Conservation (phyloP, 2,329 filamentous ascomycete species). For the Anthostomella pinea region DNA sequence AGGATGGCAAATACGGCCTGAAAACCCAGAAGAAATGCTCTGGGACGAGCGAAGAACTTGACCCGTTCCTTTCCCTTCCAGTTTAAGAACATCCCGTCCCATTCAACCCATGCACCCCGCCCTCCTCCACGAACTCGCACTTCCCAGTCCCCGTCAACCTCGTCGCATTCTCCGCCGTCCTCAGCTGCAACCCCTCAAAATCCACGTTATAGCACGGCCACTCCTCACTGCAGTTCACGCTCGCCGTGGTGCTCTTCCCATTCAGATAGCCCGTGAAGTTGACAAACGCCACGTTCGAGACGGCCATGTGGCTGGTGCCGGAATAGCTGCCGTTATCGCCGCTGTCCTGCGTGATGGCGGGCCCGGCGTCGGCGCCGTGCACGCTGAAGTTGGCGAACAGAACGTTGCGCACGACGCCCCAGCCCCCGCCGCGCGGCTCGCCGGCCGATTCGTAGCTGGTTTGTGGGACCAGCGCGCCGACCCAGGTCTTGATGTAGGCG, state of each 20-base stretch:
- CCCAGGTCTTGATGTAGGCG: slow-evolving; percentile 57
- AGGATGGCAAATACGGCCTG: too few species aligned
- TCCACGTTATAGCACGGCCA: slow-evolving; percentile 43
- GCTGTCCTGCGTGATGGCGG: slow-evolving; percentile 44
- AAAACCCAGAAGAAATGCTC: too few species aligned
- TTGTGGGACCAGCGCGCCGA: slow-evolving; percentile 46
- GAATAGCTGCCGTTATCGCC: slow-evolving; percentile 47
- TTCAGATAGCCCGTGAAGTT: slow-evolving; percentile 50
- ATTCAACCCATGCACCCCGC: too few species aligned
- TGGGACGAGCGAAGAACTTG: too few species aligned
- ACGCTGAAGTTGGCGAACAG: slow-evolving; percentile 50
- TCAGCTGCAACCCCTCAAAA: too few species aligned
- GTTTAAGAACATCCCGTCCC: too few species aligned
- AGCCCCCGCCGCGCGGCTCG: slow-evolving; percentile 49
- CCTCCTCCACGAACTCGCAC: too few species aligned
- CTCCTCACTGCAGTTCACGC: slow-evolving; percentile 45
- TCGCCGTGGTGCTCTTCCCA: slow-evolving; percentile 34
- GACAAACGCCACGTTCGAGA: slow-evolving; percentile 47
- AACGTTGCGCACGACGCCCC: slow-evolving; percentile 50
- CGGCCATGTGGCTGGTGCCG: slow-evolving; percentile 49
- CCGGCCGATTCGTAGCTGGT: slow-evolving; percentile 46
- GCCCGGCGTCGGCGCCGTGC: slow-evolving; percentile 41
- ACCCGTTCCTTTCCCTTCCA: too few species aligned
- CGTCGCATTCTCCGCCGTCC: too few species aligned
- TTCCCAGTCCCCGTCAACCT: too few species aligned